Evolutionary conservation across 148 eudicot species (phyloP), one percentile per base, ranked within the genome.

Genomic region (Oxyria digyna): DNA sequence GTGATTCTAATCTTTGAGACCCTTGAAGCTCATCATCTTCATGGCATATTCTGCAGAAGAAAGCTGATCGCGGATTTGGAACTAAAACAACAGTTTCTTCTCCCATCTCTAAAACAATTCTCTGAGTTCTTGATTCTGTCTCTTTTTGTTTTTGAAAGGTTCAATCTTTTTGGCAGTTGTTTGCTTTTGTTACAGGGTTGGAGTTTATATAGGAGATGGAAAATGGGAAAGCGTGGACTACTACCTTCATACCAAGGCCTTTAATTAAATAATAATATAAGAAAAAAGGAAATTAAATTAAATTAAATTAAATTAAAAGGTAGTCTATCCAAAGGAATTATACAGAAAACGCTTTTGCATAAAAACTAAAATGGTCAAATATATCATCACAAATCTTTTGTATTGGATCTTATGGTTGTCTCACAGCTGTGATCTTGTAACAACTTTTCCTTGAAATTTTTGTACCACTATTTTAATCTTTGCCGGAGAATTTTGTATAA

Each of bases 41-140:
- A 75, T 87, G 96, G 70, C 97, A 94, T 31, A 93, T 93, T 87
- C 98, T 89, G 67, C 98, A 93, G 8, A 65, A 72, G 15, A 71
- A 45, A 66, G 67, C 64, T 69, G 71, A 62, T 62, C 69, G 62
- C 13, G 70, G 32, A 55, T 74, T 78, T 63, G 78, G 85, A 46
- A 84, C 42, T 33, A 70, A 74, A 49, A 90, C 18, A 62, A 18
- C 54, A 26, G 40, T 42, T 26, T 26, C 59, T 21, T 84, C 91
- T 67, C 66, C 88, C 88, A 50, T 50, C n/a, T 35, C 38, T 42
- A 48, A 31, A 23, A 6, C 69, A 40, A 24, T 69, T n/a, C 59
- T 46, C 71, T 48, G 5, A 29, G 6, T 69, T 29, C 23, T 46
- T 21, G 42, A 8, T 65, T 46, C 52, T 46, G 3, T 37, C 15